Conservation (phyloP, 495 filamentous ascomycete genomes). For the Podospora pseudopauciseta region DNA sequence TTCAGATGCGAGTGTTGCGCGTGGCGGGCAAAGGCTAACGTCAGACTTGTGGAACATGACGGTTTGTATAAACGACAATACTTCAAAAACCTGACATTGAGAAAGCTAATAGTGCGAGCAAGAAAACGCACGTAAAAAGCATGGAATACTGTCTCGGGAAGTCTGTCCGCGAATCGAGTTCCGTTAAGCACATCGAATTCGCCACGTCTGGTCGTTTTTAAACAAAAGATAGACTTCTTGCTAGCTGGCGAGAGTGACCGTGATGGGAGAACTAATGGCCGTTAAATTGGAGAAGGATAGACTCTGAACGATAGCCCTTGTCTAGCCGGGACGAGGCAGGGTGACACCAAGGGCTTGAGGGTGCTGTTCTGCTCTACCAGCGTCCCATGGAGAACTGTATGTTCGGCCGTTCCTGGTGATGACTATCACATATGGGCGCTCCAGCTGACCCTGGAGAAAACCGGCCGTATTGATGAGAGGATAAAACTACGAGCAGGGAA, state of each 20-base stretch:
- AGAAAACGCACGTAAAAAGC: neutral
- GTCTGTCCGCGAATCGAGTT: neutral
- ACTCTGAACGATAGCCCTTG: neutral
- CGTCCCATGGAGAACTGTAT: neutral
- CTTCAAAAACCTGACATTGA: neutral
- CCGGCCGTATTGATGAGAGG: neutral
- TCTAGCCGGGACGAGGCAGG: neutral
- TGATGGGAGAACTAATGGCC: neutral
- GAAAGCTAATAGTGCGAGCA: neutral
- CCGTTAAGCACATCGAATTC: neutral
- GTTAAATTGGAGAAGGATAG: neutral
- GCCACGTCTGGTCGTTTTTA: neutral
- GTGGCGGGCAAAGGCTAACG: constrained; percentile 4
- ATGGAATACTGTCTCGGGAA: neutral
- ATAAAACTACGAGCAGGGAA: neutral
- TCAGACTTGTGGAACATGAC: neutral
- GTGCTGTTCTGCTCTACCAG: neutral
- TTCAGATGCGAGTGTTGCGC: neutral
- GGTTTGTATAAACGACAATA: neutral
- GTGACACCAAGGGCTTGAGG: neutral
- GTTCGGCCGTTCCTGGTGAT: constrained; percentile 1
- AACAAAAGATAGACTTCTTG: neutral
- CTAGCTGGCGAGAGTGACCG: neutral
- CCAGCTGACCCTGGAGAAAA: neutral
- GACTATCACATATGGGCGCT: neutral